phyloP scores from a whole-genome alignment of 2,329 filamentous ascomycete genomes.

The Fusarium heterosporum region DNA sequence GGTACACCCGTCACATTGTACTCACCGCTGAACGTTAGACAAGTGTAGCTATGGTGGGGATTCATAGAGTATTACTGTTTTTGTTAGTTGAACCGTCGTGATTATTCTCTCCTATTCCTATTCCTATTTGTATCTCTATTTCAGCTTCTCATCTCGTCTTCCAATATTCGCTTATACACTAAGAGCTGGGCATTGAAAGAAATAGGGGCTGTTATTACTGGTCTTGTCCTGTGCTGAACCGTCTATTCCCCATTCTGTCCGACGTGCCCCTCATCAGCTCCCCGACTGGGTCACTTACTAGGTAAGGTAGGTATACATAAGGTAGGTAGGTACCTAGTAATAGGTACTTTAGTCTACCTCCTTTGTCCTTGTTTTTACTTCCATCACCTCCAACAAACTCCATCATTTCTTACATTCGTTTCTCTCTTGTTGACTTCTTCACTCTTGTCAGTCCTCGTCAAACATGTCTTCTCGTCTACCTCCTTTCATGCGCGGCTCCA shows the following conservation, averaged over 20 bases:
- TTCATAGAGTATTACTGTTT: not conserved
- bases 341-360: conserved; percentile 18
- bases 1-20: not conserved
- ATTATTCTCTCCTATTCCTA: not conserved
- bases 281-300: conserved; percentile 25
- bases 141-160: no score
- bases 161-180: not conserved
- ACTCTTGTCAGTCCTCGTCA: not conserved
- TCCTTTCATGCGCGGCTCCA: conserved; percentile 72
- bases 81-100: not conserved
- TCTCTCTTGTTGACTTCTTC: not conserved
- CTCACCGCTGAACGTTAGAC: no score
- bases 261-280: conserved; percentile 42
- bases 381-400: conserved; percentile 7
- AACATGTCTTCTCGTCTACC: conserved; percentile 68
- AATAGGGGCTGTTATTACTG: conserved; percentile 18
- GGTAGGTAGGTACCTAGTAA: not conserved
- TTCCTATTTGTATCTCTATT: not conserved
- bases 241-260: conserved; percentile 41
- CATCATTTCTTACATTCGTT: conserved; percentile 33
- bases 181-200: not conserved
- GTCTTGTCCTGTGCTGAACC: conserved; percentile 13
- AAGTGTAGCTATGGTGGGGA: no score
- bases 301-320: no score
- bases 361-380: conserved; percentile 1